Base-by-base conservation (phyloP, 371 early-diverging fungal genomes). In the Zychaea mexicana region DNA sequence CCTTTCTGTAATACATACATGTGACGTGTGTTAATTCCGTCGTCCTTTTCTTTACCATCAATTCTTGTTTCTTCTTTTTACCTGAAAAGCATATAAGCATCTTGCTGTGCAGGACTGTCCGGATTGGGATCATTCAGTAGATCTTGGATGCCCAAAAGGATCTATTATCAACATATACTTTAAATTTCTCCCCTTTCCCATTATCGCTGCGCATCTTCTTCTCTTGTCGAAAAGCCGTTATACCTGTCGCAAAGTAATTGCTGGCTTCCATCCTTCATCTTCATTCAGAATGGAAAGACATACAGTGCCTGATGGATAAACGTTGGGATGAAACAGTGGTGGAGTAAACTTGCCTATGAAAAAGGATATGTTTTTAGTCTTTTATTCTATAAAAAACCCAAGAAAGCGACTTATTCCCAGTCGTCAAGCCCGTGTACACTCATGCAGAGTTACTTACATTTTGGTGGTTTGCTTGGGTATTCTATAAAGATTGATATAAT, bases 301-400 rank as follows among this genome's bases (percentile, higher is more conserved):
- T 10, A 99, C 96, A 0, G 98, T 98, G 36, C 99, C 99, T 15
- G 96, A 96, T 13, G 97, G 96, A 76, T 98, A 99, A 21, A 99
- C 93, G 73, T 99, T 99, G 9, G 99, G 99, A 76, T 99, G 99
- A 81, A 96, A 99, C 52, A 99, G 83, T n/a, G 93, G 88, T 10
- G 96, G 94, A 2, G 83, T 83, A 66, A 97, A 97, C 81, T 90
- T 88, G 72, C 88, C 88, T 88, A 75, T 10, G 17, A 60, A n/a
- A 15, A 49, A 26, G 9, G 33, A 28, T n/a, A 57, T 8, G 30
- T 19, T 36, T 12, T 21, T 15, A 4, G 26, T 5, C 19, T 32
- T 42, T 19, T 42, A 24, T 45, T 3, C 2, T 3, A 17, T 5
- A 19, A 21, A 5, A 13, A 26, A n/a, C 9, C 21, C 38, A 36